These are phyloP conservation scores for Lobosporangium transversale DNA, from an alignment of 192 early-diverging fungal genomes.

Conservation along the genomic window DNA sequence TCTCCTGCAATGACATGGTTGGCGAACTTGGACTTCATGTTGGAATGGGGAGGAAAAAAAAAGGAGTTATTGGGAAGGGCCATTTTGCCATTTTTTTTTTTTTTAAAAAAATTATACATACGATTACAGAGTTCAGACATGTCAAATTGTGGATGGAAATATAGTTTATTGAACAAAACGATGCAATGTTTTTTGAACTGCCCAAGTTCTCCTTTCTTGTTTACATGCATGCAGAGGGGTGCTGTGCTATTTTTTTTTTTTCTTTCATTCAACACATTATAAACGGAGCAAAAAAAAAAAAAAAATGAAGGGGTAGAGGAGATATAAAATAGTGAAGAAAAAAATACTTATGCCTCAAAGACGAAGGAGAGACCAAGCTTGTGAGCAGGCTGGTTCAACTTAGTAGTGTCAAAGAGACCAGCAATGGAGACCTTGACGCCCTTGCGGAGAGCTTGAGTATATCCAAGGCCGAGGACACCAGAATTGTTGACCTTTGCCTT, in stretches of 20 bases:
- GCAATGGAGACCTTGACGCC: slow-evolving; percentile 95
- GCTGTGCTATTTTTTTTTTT: not conserved
- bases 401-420: slow-evolving; percentile 93
- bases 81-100: not conserved
- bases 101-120: not conserved
- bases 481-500: slow-evolving; percentile 89
- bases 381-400: slow-evolving; percentile 93
- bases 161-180: not conserved
- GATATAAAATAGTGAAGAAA: not conserved
- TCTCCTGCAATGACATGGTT: slow-evolving; percentile 45
- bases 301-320: not conserved
- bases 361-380: slow-evolving; percentile 91
- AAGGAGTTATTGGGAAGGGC: slow-evolving; percentile 1
- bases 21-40: slow-evolving; percentile 21
- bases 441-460: slow-evolving; percentile 90
- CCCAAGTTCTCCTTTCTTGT: no score
- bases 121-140: no score
- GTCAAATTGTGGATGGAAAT: not conserved
- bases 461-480: slow-evolving; percentile 92
- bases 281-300: not conserved
- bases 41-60: not conserved
- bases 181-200: no score
- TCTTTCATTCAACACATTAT: not conserved
- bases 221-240: no score
- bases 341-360: slow-evolving; percentile 82